phyloP scores from a whole-genome alignment of 2,329 filamentous ascomycete species.

The Teratosphaeria pseudoeucalypti region DNA sequence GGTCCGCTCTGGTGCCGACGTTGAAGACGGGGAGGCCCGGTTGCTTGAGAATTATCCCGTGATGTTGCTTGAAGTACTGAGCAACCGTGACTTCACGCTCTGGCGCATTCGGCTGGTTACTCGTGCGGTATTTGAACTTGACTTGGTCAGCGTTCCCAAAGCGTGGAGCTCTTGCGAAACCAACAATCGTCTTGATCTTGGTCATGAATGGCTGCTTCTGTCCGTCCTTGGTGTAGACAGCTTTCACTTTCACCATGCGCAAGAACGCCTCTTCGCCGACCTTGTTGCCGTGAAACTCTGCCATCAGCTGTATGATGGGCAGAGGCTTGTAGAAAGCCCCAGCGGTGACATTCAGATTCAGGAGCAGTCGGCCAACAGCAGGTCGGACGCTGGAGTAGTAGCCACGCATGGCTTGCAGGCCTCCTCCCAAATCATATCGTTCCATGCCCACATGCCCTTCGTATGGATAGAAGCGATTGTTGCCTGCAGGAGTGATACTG shows the following conservation, averaged over 20 bases:
- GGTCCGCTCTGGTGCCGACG: conserved; percentile 46
- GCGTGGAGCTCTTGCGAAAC: conserved; percentile 22
- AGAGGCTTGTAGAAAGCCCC: conserved; percentile 45
- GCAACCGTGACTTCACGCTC: conserved; percentile 40
- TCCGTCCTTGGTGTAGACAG: conserved; percentile 15
- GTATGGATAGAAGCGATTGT: conserved; percentile 44
- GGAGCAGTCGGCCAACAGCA: conserved; percentile 45
- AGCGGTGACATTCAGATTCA: conserved; percentile 55
- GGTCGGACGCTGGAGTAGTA: conserved; percentile 54
- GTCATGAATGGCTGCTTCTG: conserved; percentile 11
- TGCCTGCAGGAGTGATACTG: conserved; percentile 37
- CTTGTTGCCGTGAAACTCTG: conserved; percentile 16
- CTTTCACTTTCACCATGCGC: conserved; percentile 20
- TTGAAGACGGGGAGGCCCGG: conserved; percentile 51
- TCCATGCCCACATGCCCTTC: conserved; percentile 24
- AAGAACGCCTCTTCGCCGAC: conserved; percentile 17
- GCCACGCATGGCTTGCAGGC: conserved; percentile 48
- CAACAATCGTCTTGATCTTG: conserved; percentile 36
- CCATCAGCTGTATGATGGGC: conserved; percentile 24
- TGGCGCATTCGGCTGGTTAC: conserved; percentile 12
- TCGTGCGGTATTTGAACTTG: conserved; percentile 32
- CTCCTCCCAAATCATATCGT: conserved; percentile 34
- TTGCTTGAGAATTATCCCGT: conserved; percentile 31
- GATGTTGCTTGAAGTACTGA: conserved; percentile 38
- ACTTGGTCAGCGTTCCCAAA: conserved; percentile 38